Conservation (phyloP, 495 filamentous ascomycete genomes). For the Podospora pseudopauciseta region DNA sequence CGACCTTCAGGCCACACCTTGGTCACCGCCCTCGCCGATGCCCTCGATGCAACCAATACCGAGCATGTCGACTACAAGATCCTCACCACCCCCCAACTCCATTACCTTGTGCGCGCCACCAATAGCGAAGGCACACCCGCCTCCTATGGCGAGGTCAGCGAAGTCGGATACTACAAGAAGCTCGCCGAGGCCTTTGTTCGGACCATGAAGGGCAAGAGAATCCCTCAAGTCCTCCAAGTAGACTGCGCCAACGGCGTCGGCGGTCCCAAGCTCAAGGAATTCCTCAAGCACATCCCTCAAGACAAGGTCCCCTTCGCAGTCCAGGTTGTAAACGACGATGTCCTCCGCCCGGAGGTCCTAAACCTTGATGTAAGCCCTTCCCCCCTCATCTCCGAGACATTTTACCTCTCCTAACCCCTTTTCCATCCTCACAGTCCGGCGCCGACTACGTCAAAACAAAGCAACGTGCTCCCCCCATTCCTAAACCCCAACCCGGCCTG, state of each 20-base stretch:
- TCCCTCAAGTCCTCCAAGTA: constrained; percentile 69
- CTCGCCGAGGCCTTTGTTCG: constrained; percentile 72
- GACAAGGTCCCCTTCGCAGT: constrained; percentile 68
- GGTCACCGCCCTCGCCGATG: constrained; percentile 69
- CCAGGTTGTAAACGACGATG: constrained; percentile 86
- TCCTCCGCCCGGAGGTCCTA: constrained; percentile 79
- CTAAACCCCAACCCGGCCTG: constrained; percentile 67
- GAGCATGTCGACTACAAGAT: constrained; percentile 77
- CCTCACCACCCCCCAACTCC: constrained; percentile 91
- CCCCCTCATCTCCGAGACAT: neutral
- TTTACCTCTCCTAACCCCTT: constrained; percentile 9
- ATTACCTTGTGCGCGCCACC: constrained; percentile 91
- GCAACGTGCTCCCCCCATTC: constrained; percentile 82
- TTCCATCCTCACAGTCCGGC: constrained; percentile 60
- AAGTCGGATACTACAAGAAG: constrained; percentile 94
- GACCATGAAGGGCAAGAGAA: constrained; percentile 70
- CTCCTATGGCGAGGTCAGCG: constrained; percentile 81
- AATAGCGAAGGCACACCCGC: constrained; percentile 82
- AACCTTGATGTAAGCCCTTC: constrained; percentile 70
- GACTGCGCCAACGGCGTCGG: constrained; percentile 98
- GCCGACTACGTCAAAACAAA: constrained; percentile 97
- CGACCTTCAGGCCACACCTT: constrained; percentile 84
- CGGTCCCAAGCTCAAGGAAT: constrained; percentile 81
- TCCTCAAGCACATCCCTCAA: constrained; percentile 76
- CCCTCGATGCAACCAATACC: constrained; percentile 68